Base-by-base conservation (phyloP, 2,329 filamentous ascomycete genomes). In the Fusarium keratoplasticum region DNA sequence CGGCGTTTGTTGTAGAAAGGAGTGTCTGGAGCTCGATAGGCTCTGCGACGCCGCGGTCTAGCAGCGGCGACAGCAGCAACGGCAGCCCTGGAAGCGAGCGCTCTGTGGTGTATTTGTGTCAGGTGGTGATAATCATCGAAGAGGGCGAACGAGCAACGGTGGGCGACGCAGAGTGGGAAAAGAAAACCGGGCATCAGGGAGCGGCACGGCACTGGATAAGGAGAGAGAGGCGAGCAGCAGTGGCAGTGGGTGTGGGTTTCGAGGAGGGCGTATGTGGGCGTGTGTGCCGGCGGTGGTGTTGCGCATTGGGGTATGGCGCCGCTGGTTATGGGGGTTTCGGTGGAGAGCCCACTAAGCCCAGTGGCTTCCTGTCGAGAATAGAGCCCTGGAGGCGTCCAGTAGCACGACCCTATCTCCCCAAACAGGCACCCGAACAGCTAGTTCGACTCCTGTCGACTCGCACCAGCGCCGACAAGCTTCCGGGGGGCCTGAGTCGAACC, bases 181-280 rank as follows among this genome's bases (percentile, higher is more conserved):
- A 87, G 83, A 78, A 84, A 84, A 77, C 81, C 82, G 78, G 84
- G 86, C 87, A 89, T 89, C 84, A 78, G 79, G 74, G 72, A 78
- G 76, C 47, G 47, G 47, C 47, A 52, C 78, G 70, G 74, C 68
- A 76, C 69, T 72, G 72, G 75, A 71, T 77, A 77, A 76, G 75
- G 77, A 71, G 75, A 70, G 44, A 74, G 76, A 73, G 52, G 72
- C 72, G 71, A 73, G 70, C 47, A 73, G 70, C 47, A 31, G 29
- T 31, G 29, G 29, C 29, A 31, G 29, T 31, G 66, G 58, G 61
- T 60, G 58, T 71, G 67, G 67, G 47, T 52, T 29, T 52, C 47
- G 47, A 52, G 47, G 47, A 31, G 47, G 47, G 47, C 27, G 47
- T 52, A 60, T 66, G 67, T 66, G 71, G 71, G 58, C 50, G 63